These are phyloP conservation scores for Pterocarpus macrocarpus DNA, from an alignment of 306 rosid species.

Conservation along the genomic window DNA sequence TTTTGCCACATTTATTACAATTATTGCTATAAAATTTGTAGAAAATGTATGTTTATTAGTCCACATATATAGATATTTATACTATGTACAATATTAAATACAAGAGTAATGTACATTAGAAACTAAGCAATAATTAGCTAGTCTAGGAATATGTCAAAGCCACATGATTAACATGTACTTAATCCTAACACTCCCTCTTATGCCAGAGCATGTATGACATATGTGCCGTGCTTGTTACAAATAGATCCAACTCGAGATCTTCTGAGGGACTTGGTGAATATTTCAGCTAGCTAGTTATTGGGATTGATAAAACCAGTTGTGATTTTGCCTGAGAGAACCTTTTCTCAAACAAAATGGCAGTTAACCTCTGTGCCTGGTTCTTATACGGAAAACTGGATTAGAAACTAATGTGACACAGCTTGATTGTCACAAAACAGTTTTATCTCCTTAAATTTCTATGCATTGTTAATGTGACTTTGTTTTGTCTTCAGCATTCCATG, in stretches of 20 bases:
- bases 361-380: not conserved
- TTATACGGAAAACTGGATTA: not conserved
- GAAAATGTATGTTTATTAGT: not conserved
- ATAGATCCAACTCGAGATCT: too few species aligned
- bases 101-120: too few species aligned
- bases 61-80: too few species aligned
- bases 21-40: not conserved
- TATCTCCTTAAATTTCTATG: not conserved
- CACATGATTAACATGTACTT: too few species aligned
- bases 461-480: slow-evolving; percentile 9
- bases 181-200: too few species aligned
- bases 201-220: too few species aligned
- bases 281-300: too few species aligned
- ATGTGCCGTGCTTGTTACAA: too few species aligned
- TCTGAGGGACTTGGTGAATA: too few species aligned
- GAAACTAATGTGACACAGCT: not conserved
- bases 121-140: too few species aligned
- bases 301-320: not conserved
- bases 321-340: not conserved
- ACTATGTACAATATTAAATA: too few species aligned
- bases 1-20: slow-evolving; percentile 13
- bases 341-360: not conserved
- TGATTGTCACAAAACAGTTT: not conserved
- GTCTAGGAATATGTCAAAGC: too few species aligned
- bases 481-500: slow-evolving; percentile 27